Conservation (phyloP, 495 filamentous ascomycete species). For the Articulospora tetracladia region DNA sequence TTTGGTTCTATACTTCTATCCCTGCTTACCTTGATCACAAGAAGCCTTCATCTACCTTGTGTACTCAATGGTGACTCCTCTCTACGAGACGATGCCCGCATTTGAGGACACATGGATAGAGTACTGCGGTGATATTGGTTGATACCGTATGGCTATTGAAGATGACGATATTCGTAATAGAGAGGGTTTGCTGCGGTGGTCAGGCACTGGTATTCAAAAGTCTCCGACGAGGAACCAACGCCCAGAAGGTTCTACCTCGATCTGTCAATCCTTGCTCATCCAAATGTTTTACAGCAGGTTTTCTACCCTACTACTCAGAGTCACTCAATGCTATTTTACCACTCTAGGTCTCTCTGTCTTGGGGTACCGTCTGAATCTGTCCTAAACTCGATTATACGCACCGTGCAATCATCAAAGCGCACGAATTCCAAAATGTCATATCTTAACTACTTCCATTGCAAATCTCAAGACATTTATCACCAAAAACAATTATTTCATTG, state of each 20-base stretch:
- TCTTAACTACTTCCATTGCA: too few species aligned
- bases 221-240: conserved; percentile 64
- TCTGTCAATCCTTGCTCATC: conserved; percentile 76
- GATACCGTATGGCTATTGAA: conserved; percentile 70
- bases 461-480: too few species aligned
- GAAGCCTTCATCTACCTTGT: conserved; percentile 79
- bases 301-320: conserved; percentile 66
- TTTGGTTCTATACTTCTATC: conserved; percentile 33
- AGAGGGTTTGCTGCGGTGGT: conserved; percentile 75
- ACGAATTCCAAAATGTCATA: too few species aligned
- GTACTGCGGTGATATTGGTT: conserved; percentile 74
- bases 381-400: conserved; percentile 16
- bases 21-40: conserved; percentile 73
- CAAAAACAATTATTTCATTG: too few species aligned
- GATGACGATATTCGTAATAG: conserved; percentile 66
- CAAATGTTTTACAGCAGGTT: conserved; percentile 68
- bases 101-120: conserved; percentile 91
- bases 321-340: conserved; percentile 28
- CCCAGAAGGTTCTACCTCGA: conserved; percentile 81
- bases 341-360: conserved; percentile 20
- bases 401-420: too few species aligned
- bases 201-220: conserved; percentile 76
- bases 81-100: conserved; percentile 69
- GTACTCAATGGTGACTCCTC: conserved; percentile 75
- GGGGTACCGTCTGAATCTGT: conserved; percentile 24